Conservation (phyloP, 192 early-diverging fungal species). For the Dissophora ornata region DNA sequence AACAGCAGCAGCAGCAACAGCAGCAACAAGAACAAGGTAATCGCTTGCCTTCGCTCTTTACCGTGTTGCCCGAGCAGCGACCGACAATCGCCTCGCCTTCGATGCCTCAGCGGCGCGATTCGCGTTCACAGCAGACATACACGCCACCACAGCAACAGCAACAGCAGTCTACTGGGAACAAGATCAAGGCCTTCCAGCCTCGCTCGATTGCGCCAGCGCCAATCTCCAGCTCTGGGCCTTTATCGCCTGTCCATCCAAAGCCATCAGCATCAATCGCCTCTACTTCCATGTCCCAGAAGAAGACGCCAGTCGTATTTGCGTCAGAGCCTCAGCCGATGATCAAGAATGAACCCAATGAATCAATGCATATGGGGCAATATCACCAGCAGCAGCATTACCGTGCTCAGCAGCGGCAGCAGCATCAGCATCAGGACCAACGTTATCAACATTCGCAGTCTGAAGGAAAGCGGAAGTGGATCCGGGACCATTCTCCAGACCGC, state of each 20-base stretch:
- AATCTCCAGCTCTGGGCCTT: background rate
- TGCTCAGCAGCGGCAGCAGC: background rate
- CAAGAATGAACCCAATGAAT: conserved; percentile 33
- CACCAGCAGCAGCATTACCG: conserved; percentile 3
- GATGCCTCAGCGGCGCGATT: background rate
- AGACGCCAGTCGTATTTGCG: background rate
- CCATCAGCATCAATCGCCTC: background rate
- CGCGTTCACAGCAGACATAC: background rate
- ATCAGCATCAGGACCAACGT: background rate
- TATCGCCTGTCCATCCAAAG: conserved; percentile 9
- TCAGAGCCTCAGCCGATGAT: background rate
- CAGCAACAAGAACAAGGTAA: conserved; percentile 15
- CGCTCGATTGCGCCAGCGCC: conserved; percentile 44
- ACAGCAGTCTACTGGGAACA: conserved; percentile 9
- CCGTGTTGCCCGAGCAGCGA: conserved; percentile 32
- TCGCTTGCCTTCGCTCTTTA: conserved; percentile 35
- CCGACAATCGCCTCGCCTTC: background rate
- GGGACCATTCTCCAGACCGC: conserved; percentile 26
- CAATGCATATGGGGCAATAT: background rate
- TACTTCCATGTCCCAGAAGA: background rate
- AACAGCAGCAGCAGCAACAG: conserved; percentile 47
- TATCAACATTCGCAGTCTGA: background rate
- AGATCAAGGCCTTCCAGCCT: conserved; percentile 12
- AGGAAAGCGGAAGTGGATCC: conserved; percentile 31
- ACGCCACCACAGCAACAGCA: background rate